A percentile compares a stretch with the other conserved stretches of the same genome.
These are phyloP conservation scores for Talaromyces sp. DNA, from an alignment of 2,329 filamentous ascomycete species.

Conservation along the genomic window DNA sequence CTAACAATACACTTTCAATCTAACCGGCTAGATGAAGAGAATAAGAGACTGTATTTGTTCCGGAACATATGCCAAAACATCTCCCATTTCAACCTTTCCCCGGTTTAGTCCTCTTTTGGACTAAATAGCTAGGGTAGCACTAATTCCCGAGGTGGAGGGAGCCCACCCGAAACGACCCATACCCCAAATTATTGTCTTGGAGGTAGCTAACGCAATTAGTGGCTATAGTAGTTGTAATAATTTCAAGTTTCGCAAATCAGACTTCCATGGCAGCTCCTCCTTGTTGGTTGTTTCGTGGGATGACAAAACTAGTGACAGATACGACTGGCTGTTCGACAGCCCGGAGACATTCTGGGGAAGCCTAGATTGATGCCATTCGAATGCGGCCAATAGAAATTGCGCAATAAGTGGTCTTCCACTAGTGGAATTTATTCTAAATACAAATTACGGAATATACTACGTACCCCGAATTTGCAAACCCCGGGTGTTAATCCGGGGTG, in stretches of 20 bases:
- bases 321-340: no score
- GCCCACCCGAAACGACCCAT: not conserved
- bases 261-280: not conserved
- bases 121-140: not conserved
- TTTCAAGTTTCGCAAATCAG: not conserved
- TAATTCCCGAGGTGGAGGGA: not conserved
- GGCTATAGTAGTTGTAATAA: not conserved
- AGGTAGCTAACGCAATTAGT: not conserved
- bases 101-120: not conserved
- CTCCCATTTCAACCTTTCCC: not conserved
- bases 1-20: not conserved
- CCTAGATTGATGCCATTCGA: not conserved
- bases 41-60: not conserved
- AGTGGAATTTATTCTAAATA: not conserved
- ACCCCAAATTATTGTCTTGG: not conserved
- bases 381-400: not conserved
- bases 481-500: not conserved
- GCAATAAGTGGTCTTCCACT: not conserved
- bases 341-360: not conserved
- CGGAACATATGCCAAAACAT: not conserved
- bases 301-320: not conserved
- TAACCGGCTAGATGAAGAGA: not conserved
- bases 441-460: not conserved
- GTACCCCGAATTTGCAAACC: not conserved
- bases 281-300: not conserved